A percentile compares a stretch with the other conserved stretches of the same genome.
phyloP scores from a whole-genome alignment of 1,139 yeast species.

The Komagataea norvegica region DNA sequence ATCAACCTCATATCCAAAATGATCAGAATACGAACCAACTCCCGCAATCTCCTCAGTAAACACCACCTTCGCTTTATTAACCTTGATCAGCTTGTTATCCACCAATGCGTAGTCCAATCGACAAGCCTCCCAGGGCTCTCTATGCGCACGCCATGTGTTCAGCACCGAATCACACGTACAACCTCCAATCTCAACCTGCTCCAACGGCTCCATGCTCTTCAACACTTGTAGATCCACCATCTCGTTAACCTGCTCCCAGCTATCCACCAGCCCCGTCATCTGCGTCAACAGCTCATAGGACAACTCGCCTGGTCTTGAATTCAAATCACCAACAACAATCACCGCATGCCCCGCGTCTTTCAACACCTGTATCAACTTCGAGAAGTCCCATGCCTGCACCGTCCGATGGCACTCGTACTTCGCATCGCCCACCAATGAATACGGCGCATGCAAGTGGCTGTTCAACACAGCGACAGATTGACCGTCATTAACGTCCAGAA shows the following conservation, averaged over 20 bases:
- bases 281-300: constrained; percentile 71
- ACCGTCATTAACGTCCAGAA: constrained; percentile 46
- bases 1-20: constrained; percentile 78
- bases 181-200: constrained; percentile 71
- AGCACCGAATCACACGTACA: constrained; percentile 84
- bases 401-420: constrained; percentile 88
- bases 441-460: constrained; percentile 98
- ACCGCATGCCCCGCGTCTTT: constrained; percentile 76
- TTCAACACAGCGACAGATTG: constrained; percentile 73
- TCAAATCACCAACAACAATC: constrained; percentile 88
- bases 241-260: constrained; percentile 74
- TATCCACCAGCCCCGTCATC: constrained; percentile 69
- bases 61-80: constrained; percentile 58
- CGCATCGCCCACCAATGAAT: constrained; percentile 76
- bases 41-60: constrained; percentile 66
- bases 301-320: constrained; percentile 80
- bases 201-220: constrained; percentile 51
- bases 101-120: constrained; percentile 86
- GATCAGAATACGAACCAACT: constrained; percentile 80
- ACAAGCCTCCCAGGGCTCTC: constrained; percentile 71
- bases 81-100: constrained; percentile 49
- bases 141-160: constrained; percentile 76
- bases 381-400: constrained; percentile 95
- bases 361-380: constrained; percentile 59
- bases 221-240: constrained; percentile 37